Evolutionary conservation across 768 basidiomycete genomes (phyloP), one percentile per base, ranked within the genome.

Genomic region (Amylocystis lapponica): DNA sequence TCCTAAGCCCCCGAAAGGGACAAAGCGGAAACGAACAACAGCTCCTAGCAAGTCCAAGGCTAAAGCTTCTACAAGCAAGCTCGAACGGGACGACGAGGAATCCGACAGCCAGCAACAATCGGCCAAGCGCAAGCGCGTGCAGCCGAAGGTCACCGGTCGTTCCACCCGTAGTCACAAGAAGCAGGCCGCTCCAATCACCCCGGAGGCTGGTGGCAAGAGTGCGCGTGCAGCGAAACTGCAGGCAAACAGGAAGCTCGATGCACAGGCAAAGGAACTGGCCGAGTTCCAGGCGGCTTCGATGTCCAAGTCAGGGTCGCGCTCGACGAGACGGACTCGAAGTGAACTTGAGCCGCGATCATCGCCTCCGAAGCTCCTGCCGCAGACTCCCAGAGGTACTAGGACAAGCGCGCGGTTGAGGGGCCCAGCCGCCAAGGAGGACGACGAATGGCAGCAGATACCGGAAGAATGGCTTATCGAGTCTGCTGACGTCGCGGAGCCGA

Each of bases 361-460:
- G 36, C 46, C 43, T 17, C 40, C 46, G n/a, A 40, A 45, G n/a
- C 33, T 50, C 3, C 37, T 45, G 21, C 44, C 17, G 41, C 49
- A 47, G 22, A 33, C 47, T 2, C 35, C 45, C 1, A 21, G 71
- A 21, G 85, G 86, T 3, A 83, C 81, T 4, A 69, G 86, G 21
- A 56, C 77, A 3, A 90, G 86, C 54, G 74, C 79, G 1, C 71
- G 87, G 31, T 59, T 89, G 47, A 68, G 83, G 33, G 80, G 79
- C 13, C 45, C 65, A 3, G 59, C 64, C 30, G 69, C 56, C 20
- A 68, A 76, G 32, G 71, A 57, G 11, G 81, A 79, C 10, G 67
- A 69, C 3, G 82, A 78, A 52, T 91, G 87, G 89, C 85, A 91
- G 61, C 69, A 76, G 43, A 74, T 91, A 20, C 89, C 88, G 0